These are phyloP conservation scores for Elasticomyces elasticus DNA, from an alignment of 495 filamentous ascomycete species.

Conservation along the genomic window DNA sequence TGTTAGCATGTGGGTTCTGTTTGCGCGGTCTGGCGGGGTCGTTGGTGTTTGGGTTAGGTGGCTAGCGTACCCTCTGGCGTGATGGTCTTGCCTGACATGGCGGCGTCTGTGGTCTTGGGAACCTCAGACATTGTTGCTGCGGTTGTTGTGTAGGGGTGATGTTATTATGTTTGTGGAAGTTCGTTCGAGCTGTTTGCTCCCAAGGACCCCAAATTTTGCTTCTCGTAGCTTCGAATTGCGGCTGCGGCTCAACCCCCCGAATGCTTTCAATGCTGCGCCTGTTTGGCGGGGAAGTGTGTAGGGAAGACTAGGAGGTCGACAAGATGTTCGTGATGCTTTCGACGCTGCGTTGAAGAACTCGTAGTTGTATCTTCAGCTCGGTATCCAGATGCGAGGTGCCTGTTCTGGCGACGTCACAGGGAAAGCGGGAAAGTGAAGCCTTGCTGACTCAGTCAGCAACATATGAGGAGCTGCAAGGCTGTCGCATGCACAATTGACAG, in stretches of 20 bases:
- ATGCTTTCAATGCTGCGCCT: no score
- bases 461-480: neutral
- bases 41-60: neutral
- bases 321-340: no score
- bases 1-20: conserved; percentile 1
- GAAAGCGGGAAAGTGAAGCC: neutral
- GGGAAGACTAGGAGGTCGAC: no score
- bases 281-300: no score
- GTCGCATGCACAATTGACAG: neutral
- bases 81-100: conserved; percentile 16
- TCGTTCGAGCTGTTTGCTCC: neutral
- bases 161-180: neutral
- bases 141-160: neutral
- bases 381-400: no score
- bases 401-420: neutral
- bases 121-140: conserved; percentile 10
- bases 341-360: no score
- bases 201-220: neutral
- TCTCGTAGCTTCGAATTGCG: neutral
- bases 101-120: conserved; percentile 8
- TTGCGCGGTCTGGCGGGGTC: neutral
- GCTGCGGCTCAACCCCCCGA: neutral
- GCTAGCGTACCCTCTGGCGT: conserved; percentile 32
- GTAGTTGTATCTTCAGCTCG: no score
- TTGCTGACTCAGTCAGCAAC: neutral